Conservation (phyloP, 441 rosid genomes). For the Metrosideros polymorpha region DNA sequence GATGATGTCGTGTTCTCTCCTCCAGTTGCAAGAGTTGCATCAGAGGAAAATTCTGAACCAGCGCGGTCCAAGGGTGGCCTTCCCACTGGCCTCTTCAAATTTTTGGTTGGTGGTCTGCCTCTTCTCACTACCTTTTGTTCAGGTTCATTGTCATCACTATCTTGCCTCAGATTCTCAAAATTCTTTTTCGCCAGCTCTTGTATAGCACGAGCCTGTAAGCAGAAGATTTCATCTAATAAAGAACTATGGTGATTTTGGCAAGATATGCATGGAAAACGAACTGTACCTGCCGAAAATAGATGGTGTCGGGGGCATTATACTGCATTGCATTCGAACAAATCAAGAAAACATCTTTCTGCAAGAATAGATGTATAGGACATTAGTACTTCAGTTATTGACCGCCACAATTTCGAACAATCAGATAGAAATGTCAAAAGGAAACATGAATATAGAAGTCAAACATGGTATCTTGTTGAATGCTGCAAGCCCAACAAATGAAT, state of each 20-base stretch:
- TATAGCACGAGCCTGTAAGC: slow-evolving; percentile 10
- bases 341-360: slow-evolving; percentile 70
- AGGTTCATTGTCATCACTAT: slow-evolving; percentile 13
- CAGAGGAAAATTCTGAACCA: slow-evolving; percentile 41
- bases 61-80: slow-evolving; percentile 32
- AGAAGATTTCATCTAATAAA: background rate
- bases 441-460: background rate
- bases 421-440: background rate
- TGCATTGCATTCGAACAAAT: slow-evolving; percentile 87
- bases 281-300: slow-evolving; percentile 79
- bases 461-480: background rate
- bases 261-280: background rate
- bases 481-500: background rate
- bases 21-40: slow-evolving; percentile 39
- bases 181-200: slow-evolving; percentile 12
- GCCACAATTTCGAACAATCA: background rate
- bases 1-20: slow-evolving; percentile 12
- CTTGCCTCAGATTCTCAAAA: slow-evolving; percentile 10
- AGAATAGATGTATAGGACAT: background rate
- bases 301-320: slow-evolving; percentile 77
- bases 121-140: slow-evolving; percentile 31
- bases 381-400: background rate
- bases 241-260: background rate
- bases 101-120: slow-evolving; percentile 43
- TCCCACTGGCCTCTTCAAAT: slow-evolving; percentile 30